Conservation (phyloP, 1,284 basidiomycete species). For the Ustilago lituana region DNA sequence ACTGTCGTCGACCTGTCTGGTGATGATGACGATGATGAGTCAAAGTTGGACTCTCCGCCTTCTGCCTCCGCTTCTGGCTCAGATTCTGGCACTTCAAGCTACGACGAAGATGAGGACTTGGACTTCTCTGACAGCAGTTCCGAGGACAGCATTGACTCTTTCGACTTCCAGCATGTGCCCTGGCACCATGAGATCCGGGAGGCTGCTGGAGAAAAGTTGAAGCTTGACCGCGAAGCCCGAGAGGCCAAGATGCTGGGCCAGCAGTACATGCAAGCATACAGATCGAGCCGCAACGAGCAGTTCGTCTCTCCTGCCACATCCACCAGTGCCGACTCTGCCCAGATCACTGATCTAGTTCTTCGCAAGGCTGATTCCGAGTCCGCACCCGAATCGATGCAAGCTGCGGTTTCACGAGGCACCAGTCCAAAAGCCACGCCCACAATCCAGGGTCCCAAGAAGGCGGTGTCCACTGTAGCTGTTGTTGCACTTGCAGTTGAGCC, state of each 20-base stretch:
- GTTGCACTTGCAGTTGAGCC: too few relatives aligned
- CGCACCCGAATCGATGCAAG: too few relatives aligned
- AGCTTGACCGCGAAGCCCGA: slow-evolving; percentile 2
- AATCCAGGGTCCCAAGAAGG: too few relatives aligned
- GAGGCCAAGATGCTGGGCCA: slow-evolving; percentile 12
- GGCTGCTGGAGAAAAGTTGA: neutral
- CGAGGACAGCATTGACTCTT: neutral
- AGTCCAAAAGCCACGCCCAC: too few relatives aligned
- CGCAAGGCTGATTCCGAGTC: too few relatives aligned
- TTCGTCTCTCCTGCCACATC: slow-evolving; percentile 8
- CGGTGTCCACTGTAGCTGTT: too few relatives aligned
- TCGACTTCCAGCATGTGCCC: neutral
- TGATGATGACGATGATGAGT: slow-evolving; percentile 10
- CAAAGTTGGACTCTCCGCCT: neutral
- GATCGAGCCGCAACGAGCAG: neutral
- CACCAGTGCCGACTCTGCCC: too few relatives aligned
- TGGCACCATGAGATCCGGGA: slow-evolving; percentile 12
- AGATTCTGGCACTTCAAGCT: too few relatives aligned
- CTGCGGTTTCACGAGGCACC: too few relatives aligned
- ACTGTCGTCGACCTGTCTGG: slow-evolving; percentile 16
- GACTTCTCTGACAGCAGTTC: too few relatives aligned
- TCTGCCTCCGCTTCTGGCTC: too few relatives aligned
- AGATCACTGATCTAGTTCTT: too few relatives aligned
- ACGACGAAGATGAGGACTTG: neutral
- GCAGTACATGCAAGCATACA: slow-evolving; percentile 9